Evolutionary conservation across 495 filamentous ascomycete species (phyloP), one percentile per base, ranked within the genome.

Genomic region (Penicillium subrubescens): DNA sequence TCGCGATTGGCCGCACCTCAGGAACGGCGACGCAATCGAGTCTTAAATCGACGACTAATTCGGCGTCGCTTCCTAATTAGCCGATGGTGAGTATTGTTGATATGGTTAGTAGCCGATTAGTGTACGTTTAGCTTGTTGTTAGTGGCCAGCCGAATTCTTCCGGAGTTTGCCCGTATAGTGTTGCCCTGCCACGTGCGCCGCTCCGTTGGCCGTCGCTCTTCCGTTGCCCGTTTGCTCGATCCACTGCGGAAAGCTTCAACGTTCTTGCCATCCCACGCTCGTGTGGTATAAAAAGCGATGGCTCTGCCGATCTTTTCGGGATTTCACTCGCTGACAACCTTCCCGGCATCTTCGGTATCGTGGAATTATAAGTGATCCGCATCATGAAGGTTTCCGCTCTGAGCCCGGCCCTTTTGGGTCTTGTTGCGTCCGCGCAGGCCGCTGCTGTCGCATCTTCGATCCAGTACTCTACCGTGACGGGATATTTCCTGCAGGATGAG

Each of bases 401-500:
- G 35, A 59, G 60, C 57, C 48, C 54, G 39, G 61, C 69, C 46
- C 66, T 73, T 29, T 34, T 75, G 41, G 72, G 65, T 35, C 65
- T 75, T 17, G 61, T 66, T 48, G 61, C 68, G 21, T 61, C 61
- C 2, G 72, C 64, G 2, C 65, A 71, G 8, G 73, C 73, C 2
- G 59, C 69, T 0, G 68, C 67, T 33, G 31, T 33, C 44, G 12
- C 48, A 15, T 52, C 48, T 8, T 52, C 53, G 10, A 77, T 89
- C 54, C 81, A 86, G 55, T 92, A 92, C 69, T 83, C 84, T 3
- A 86, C 85, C 6, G 84, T 92, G 14, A 78, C 84, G 7, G 90
- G 88, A 2, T 90, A 87, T 71, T 93, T 93, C 70, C 73, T 84
- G 17, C 90, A 93, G 73, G 90, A 92, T 74, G 82, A 90, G 54